These are phyloP conservation scores for Lathyrus aphaca DNA, from an alignment of 306 rosid genomes.

Conservation along the genomic window DNA sequence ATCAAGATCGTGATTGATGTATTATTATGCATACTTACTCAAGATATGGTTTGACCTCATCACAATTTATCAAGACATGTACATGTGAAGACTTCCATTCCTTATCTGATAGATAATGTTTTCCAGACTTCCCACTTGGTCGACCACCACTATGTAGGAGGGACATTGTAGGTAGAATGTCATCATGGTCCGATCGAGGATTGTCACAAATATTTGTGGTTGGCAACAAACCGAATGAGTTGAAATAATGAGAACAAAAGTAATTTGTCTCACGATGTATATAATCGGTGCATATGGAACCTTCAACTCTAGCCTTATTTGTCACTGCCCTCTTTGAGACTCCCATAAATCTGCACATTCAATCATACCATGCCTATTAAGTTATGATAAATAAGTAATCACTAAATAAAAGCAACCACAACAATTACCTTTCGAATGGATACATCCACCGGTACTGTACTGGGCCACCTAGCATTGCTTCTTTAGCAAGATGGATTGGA, in stretches of 20 bases:
- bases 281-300: background rate
- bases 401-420: no score
- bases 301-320: background rate
- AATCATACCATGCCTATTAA: no score
- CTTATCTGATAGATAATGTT: background rate
- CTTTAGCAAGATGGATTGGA: background rate
- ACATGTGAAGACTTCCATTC: no score
- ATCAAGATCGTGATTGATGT: no score
- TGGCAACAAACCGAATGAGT: background rate
- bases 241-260: background rate
- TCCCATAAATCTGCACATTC: no score
- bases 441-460: background rate
- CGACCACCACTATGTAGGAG: background rate
- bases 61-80: no score
- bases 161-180: background rate
- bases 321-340: no score
- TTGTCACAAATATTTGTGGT: background rate
- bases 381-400: no score
- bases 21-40: no score
- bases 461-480: background rate
- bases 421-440: background rate
- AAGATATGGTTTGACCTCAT: no score
- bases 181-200: background rate
- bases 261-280: no score
- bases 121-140: background rate